phyloP scores from a whole-genome alignment of 2,329 filamentous ascomycete species.

The Lachnellula arida region DNA sequence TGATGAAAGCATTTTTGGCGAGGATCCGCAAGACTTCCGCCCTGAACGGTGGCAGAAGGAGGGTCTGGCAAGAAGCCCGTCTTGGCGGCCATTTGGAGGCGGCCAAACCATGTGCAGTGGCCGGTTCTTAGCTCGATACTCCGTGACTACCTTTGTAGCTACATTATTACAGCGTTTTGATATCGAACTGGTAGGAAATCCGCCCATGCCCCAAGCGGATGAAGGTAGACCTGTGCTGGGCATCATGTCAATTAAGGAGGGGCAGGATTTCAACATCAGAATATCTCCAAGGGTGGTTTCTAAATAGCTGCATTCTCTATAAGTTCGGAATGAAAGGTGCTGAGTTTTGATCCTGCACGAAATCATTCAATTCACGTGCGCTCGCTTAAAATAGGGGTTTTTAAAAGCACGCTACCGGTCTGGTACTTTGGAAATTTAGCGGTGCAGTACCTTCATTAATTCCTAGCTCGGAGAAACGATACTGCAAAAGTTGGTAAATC shows the following conservation, averaged over 20 bases:
- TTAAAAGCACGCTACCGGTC: too few relatives aligned
- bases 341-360: too few relatives aligned
- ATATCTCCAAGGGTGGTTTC: background rate
- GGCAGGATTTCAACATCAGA: background rate
- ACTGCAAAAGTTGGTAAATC: too few relatives aligned
- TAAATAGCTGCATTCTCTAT: background rate
- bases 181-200: background rate
- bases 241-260: background rate
- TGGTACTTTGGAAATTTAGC: too few relatives aligned
- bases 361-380: too few relatives aligned
- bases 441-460: too few relatives aligned
- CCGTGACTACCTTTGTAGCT: background rate
- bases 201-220: background rate
- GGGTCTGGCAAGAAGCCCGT: background rate
- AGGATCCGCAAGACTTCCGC: background rate
- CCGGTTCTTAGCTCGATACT: background rate
- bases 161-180: background rate
- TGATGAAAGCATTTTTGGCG: background rate
- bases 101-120: conserved; percentile 4
- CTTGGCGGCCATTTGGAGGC: conserved; percentile 3
- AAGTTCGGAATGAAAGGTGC: too few relatives aligned
- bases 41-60: background rate
- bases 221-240: background rate
- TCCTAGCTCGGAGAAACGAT: too few relatives aligned
- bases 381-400: too few relatives aligned